Percentiles rank a stretch among this genome's conserved stretches.
These are phyloP conservation scores for Tillandsia leiboldiana DNA, from an alignment of 176 grass and related monocot genomes.

Conservation along the genomic window DNA sequence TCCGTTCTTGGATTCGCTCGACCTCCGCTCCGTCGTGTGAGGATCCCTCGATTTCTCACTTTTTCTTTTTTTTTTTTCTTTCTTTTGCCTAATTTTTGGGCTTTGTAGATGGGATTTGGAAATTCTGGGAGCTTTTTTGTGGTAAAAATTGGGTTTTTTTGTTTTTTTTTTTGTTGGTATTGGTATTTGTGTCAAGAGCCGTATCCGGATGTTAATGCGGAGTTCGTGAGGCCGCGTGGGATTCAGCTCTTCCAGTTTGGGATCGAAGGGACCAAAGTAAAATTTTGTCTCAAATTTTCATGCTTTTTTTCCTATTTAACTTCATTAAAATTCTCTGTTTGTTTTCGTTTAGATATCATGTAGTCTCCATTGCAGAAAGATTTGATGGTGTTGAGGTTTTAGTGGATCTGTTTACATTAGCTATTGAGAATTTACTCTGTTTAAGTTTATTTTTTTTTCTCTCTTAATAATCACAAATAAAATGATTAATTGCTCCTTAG, in stretches of 20 bases:
- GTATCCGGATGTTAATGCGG: conserved; percentile 20
- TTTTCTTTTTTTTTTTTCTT: no score
- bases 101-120: no score
- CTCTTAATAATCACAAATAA: no score
- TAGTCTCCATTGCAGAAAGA: no score
- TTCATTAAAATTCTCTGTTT: neutral
- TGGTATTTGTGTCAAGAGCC: conserved; percentile 23
- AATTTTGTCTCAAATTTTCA: neutral
- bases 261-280: conserved; percentile 24
- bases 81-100: neutral
- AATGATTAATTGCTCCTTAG: no score
- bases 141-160: conserved; percentile 1
- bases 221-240: conserved; percentile 17
- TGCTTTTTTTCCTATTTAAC: neutral
- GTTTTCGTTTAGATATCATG: no score
- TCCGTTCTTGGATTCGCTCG: conserved; percentile 13
- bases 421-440: no score
- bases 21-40: conserved; percentile 22
- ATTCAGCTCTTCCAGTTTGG: conserved; percentile 22
- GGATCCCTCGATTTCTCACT: neutral
- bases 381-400: no score
- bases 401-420: no score
- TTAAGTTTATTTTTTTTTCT: no score
- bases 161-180: neutral
- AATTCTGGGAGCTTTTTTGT: no score